Conservation (phyloP, 1,284 basidiomycete genomes). For the Takashimella tepidaria region DNA sequence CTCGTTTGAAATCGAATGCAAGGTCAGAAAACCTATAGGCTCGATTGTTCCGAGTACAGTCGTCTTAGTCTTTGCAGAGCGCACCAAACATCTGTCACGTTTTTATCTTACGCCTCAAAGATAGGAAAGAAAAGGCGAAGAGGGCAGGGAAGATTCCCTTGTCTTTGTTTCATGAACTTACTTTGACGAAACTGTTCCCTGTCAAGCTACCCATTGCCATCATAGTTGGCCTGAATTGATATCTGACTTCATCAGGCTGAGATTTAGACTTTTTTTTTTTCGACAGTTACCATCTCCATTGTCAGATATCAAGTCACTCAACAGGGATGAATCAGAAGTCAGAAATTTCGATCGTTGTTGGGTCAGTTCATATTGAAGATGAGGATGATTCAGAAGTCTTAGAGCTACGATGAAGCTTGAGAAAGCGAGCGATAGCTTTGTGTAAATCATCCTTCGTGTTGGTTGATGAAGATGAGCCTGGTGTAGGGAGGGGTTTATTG, state of each 20-base stretch:
- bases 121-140: background rate
- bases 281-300: background rate
- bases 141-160: too few relatives aligned
- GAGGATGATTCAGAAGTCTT: background rate
- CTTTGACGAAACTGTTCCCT: slow-evolving; percentile 24
- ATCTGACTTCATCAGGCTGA: slow-evolving; percentile 22
- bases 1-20: slow-evolving; percentile 34
- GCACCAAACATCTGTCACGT: slow-evolving; percentile 25
- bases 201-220: slow-evolving; percentile 31
- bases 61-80: slow-evolving; percentile 15
- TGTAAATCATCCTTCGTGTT: too few relatives aligned
- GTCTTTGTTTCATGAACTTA: slow-evolving; percentile 3
- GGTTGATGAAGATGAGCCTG: too few relatives aligned
- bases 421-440: too few relatives aligned
- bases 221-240: slow-evolving; percentile 29
- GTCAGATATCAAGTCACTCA: too few relatives aligned
- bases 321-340: too few relatives aligned
- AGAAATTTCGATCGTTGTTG: too few relatives aligned
- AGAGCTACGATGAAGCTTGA: too few relatives aligned
- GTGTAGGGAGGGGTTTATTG: background rate
- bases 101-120: background rate
- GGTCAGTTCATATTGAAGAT: too few relatives aligned
- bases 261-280: background rate
- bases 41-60: too few relatives aligned
- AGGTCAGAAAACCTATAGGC: too few relatives aligned